Evolutionary conservation across 1,284 basidiomycete genomes (phyloP).

Genomic region (Kwoniella shivajii): DNA sequence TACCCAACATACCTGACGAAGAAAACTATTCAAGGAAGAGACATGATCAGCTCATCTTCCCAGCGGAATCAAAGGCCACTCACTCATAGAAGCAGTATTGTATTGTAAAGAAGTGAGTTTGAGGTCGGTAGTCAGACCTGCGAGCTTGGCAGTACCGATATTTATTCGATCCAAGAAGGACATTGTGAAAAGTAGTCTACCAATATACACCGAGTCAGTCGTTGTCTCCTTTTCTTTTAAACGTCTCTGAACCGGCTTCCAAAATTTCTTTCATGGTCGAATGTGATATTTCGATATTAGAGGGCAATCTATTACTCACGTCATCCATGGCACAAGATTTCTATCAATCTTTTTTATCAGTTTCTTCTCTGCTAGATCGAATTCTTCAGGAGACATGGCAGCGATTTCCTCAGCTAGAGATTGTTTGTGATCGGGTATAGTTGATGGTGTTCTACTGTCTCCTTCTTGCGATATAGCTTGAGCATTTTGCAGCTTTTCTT

Average conservation of each 20-base stretch:
- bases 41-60: slow-evolving; percentile 6
- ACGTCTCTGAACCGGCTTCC: too few relatives aligned
- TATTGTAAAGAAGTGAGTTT: slow-evolving; percentile 51
- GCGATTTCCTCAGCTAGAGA: slow-evolving; percentile 30
- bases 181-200: slow-evolving; percentile 46
- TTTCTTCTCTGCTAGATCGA: slow-evolving; percentile 40
- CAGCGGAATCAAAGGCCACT: slow-evolving; percentile 8
- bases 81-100: slow-evolving; percentile 50
- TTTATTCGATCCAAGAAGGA: slow-evolving; percentile 58
- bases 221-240: too few relatives aligned
- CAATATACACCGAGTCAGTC: background rate
- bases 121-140: slow-evolving; percentile 52
- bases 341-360: slow-evolving; percentile 51
- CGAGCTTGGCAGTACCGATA: slow-evolving; percentile 53
- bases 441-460: slow-evolving; percentile 15
- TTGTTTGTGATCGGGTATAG: slow-evolving; percentile 23
- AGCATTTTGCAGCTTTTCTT: slow-evolving; percentile 9
- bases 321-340: slow-evolving; percentile 53
- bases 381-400: slow-evolving; percentile 43
- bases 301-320: slow-evolving; percentile 35
- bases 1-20: slow-evolving; percentile 34
- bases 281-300: background rate
- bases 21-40: slow-evolving; percentile 34
- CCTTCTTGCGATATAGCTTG: slow-evolving; percentile 3
- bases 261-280: too few relatives aligned